Evolutionary conservation across 2,329 filamentous ascomycete genomes (phyloP).

Genomic region (Pseudopithomyces chartarum): DNA sequence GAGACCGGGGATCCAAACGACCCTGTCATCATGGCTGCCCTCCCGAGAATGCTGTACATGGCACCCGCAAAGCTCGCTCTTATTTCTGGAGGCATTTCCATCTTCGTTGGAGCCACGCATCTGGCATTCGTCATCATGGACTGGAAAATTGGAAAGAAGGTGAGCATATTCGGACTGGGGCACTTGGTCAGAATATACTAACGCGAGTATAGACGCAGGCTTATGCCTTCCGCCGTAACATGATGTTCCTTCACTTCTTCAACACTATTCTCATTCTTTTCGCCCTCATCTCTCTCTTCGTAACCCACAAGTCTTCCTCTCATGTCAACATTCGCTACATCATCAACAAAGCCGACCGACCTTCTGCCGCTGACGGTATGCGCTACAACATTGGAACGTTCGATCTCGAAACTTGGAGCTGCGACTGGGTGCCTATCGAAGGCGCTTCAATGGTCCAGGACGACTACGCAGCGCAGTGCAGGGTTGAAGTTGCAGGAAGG

Average conservation of each 20-base stretch:
- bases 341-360: conserved; percentile 23
- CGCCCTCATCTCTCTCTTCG: conserved; percentile 34
- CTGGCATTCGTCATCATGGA: conserved; percentile 28
- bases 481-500: conserved; percentile 34
- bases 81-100: conserved; percentile 26
- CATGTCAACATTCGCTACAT: conserved; percentile 34
- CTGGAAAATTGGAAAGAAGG: conserved; percentile 32
- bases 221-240: conserved; percentile 40
- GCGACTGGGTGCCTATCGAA: conserved; percentile 29
- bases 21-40: conserved; percentile 30
- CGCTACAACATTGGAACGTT: conserved; percentile 42
- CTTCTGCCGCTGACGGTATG: conserved; percentile 19
- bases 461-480: conserved; percentile 37
- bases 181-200: neutral
- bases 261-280: conserved; percentile 38
- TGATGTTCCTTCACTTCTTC: conserved; percentile 37
- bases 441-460: conserved; percentile 31
- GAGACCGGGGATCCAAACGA: conserved; percentile 19
- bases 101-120: conserved; percentile 27
- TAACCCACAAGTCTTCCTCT: conserved; percentile 36
- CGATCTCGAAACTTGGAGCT: conserved; percentile 44
- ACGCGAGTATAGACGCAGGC: conserved; percentile 31
- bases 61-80: conserved; percentile 36
- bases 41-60: conserved; percentile 31
- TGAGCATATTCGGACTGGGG: conserved; percentile 8